Evolutionary conservation across 352 stramenopile species (phyloP).

Genomic region (Globisporangium barbulae): DNA sequence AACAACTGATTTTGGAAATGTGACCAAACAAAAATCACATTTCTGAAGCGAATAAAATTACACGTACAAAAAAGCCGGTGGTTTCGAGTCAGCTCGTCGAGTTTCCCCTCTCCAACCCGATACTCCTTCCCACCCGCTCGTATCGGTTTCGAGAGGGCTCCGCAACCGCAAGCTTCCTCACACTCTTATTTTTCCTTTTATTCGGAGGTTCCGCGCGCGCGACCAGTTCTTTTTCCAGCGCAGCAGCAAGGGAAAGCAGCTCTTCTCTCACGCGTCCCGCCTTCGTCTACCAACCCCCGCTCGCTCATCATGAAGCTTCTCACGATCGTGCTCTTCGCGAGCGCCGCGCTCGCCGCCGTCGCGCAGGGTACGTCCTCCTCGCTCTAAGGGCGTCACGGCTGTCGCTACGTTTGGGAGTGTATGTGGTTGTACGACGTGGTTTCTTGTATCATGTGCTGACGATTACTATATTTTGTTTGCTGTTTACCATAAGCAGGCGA

Average conservation of each 20-base stretch:
- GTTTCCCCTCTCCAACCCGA: background rate
- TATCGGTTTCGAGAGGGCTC: background rate
- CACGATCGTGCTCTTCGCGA: slow-evolving; percentile 21
- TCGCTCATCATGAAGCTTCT: slow-evolving; percentile 34
- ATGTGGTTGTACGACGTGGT: background rate
- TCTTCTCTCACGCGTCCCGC: background rate
- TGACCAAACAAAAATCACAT: too few relatives aligned
- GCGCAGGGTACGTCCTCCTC: slow-evolving; percentile 6
- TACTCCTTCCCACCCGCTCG: background rate
- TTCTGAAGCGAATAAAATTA: too few relatives aligned
- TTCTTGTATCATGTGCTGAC: background rate
- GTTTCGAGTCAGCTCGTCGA: slow-evolving; percentile 6
- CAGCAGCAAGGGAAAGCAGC: slow-evolving; percentile 3
- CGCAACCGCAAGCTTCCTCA: background rate
- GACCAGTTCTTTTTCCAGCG: slow-evolving; percentile 11
- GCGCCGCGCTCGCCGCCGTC: slow-evolving; percentile 24
- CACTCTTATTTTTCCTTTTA: slow-evolving; percentile 26
- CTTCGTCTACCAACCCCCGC: slow-evolving; percentile 9
- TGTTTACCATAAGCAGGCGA: slow-evolving; percentile 13
- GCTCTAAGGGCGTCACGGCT: background rate
- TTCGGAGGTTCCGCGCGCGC: slow-evolving; percentile 42
- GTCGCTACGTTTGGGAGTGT: background rate
- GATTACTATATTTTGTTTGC: background rate
- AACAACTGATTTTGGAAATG: too few relatives aligned
- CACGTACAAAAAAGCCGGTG: background rate